Evolutionary conservation across 768 basidiomycete species (phyloP), one percentile per base, ranked within the genome.

Genomic region (Tulasnella calospora): DNA sequence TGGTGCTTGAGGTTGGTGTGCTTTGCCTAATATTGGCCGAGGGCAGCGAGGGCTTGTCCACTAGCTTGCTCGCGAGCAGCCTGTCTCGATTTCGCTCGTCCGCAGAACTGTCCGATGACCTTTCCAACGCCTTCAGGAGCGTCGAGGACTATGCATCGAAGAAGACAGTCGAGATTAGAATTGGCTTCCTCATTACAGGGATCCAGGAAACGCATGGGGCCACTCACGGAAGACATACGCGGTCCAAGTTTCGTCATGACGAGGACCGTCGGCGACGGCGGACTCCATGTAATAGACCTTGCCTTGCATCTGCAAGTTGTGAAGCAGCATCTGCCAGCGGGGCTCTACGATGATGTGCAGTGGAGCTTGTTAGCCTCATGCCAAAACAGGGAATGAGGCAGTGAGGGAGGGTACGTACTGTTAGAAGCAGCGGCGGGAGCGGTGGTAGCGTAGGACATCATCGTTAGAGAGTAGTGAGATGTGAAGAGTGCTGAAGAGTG

Each of bases 51-150:
- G 0, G 74, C 74, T 12, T 30, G 3, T n/a, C 12, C 13, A 38
- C 74, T 75, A 27, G 74, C 74, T 57, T 51, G n/a, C 36, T 75
- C 74, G 27, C 74, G 44, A n/a, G 74, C 74, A 19, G 46, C 51
- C 41, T 75, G 74, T 5, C 55, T 15, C 6, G 30, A 46, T 1
- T 10, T 23, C 12, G 27, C 74, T 7, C 21, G 3, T 17, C 44
- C 74, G 9, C 6, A 15, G 51, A 1, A 75, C 4, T 47, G 55
- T 0, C n/a, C 44, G 13, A 57, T 9, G 74, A 41, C 41, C 0
- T 12, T 7, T 15, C 71, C 71, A n/a, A 5, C 35, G 17, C 38
- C 38, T 10, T 40, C 38, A 40, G 38, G 38, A 40, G 5, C 38
- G 41, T 51, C 13, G 38, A 35, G 41, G 23, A 75, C 74, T 75